Evolutionary conservation across 1,284 basidiomycete species (phyloP).

Genomic region (Spongispora temasekensis): DNA sequence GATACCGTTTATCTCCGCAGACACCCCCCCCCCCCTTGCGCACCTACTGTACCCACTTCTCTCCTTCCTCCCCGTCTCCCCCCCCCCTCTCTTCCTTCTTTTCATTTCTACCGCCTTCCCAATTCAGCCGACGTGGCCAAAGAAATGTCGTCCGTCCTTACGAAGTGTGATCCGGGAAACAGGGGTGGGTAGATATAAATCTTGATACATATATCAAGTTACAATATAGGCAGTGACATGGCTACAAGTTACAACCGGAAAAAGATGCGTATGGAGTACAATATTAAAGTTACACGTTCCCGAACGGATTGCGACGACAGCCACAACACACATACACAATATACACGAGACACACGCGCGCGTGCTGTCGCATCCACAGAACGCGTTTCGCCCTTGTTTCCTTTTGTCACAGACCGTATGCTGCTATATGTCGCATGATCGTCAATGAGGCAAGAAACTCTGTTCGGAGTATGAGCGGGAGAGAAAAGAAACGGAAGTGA

Average conservation of each 20-base stretch:
- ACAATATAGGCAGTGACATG: not conserved
- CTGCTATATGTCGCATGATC: slow-evolving; percentile 67
- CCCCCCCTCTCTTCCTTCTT: not conserved
- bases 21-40: not conserved
- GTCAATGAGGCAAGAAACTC: slow-evolving; percentile 61
- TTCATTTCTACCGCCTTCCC: not conserved
- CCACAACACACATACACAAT: not conserved
- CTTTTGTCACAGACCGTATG: slow-evolving; percentile 46
- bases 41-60: not conserved
- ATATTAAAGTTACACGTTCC: slow-evolving; percentile 14
- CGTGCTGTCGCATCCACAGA: not conserved
- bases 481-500: not conserved
- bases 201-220: not conserved
- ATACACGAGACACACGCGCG: not conserved
- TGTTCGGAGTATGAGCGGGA: slow-evolving; percentile 26
- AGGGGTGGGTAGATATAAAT: slow-evolving; percentile 3
- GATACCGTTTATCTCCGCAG: slow-evolving; percentile 3
- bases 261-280: not conserved
- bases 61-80: not conserved
- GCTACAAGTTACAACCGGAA: slow-evolving; percentile 9
- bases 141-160: no score
- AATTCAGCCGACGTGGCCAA: slow-evolving; percentile 4
- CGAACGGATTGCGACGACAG: not conserved
- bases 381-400: slow-evolving; percentile 16
- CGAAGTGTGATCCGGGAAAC: no score